These are phyloP conservation scores for Hygrophila difformis DNA, from an alignment of 257 asterid genomes.

Conservation along the genomic window DNA sequence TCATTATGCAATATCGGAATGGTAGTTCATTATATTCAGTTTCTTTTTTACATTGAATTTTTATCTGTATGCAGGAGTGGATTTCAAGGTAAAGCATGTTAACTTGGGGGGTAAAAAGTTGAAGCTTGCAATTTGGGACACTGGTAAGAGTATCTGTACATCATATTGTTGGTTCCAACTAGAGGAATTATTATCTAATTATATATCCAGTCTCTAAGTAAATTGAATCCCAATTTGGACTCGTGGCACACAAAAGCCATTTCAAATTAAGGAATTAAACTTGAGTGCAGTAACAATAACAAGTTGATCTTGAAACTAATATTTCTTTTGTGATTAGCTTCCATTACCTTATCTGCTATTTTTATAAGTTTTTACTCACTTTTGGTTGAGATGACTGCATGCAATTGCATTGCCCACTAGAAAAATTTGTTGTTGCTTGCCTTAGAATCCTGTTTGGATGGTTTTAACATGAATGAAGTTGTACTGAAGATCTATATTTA, in stretches of 20 bases:
- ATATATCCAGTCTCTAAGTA: too few species aligned
- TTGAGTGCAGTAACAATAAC: neutral
- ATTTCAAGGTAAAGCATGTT: conserved; percentile 91
- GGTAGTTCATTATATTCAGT: neutral
- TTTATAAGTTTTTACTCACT: too few species aligned
- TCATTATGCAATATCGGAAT: neutral
- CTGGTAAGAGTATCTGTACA: conserved; percentile 58
- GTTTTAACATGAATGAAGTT: neutral
- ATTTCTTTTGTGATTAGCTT: neutral
- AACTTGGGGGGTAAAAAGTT: conserved; percentile 78
- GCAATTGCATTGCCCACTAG: too few species aligned
- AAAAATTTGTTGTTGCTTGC: neutral
- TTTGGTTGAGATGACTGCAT: too few species aligned
- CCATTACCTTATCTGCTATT: too few species aligned
- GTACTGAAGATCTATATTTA: neutral
- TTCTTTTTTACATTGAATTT: neutral
- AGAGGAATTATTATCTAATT: too few species aligned
- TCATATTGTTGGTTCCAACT: too few species aligned
- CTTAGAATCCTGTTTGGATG: neutral
- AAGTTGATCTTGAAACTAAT: neutral
- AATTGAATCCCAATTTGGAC: too few species aligned
- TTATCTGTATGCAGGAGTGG: conserved; percentile 47
- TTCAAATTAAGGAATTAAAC: neutral
- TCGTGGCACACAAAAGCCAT: too few species aligned
- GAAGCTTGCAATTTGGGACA: conserved; percentile 99